A percentile compares a stretch with the other conserved stretches of the same genome.
Evolutionary conservation across 23 red algal species (phyloP).

Genomic region (Gracilaria domingensis): DNA sequence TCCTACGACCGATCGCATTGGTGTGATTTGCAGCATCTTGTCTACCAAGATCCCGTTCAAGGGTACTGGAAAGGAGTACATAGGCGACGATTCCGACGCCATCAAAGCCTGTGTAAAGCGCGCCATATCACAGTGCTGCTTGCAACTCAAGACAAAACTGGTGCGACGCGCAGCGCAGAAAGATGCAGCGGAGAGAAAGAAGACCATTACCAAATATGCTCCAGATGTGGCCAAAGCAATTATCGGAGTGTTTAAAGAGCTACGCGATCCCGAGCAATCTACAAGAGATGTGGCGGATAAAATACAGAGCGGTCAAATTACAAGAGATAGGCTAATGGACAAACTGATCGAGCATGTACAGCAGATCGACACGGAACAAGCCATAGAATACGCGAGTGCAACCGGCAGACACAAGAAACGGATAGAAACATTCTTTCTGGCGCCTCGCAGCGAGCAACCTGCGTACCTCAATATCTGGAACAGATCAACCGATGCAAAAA

Average conservation of each 20-base stretch:
- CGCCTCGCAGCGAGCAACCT: constrained; percentile 3
- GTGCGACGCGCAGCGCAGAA: constrained; percentile 60
- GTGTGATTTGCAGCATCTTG: constrained; percentile 91
- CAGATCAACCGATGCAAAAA: not conserved
- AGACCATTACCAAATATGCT: constrained; percentile 77
- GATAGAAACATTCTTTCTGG: constrained; percentile 41
- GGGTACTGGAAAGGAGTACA: constrained; percentile 97
- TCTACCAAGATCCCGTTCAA: constrained; percentile 93
- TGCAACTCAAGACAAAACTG: constrained; percentile 89
- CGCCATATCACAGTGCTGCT: constrained; percentile 88
- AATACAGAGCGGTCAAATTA: constrained; percentile 53
- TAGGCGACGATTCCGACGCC: constrained; percentile 87
- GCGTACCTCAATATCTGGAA: constrained; percentile 41
- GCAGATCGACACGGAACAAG: constrained; percentile 77
- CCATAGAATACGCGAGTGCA: constrained; percentile 43
- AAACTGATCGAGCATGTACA: constrained; percentile 77
- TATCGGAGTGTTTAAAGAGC: constrained; percentile 47
- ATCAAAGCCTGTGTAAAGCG: constrained; percentile 80
- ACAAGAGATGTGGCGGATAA: constrained; percentile 50
- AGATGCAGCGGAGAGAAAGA: constrained; percentile 73
- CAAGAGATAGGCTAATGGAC: constrained; percentile 28
- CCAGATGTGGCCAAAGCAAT: constrained; percentile 86
- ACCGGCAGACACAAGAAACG: constrained; percentile 40
- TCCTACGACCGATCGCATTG: constrained; percentile 79
- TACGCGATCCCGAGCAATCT: constrained; percentile 27